Evolutionary conservation across 2,329 filamentous ascomycete genomes (phyloP), one percentile per base, ranked within the genome.

Genomic region (Colletotrichum simmondsii): DNA sequence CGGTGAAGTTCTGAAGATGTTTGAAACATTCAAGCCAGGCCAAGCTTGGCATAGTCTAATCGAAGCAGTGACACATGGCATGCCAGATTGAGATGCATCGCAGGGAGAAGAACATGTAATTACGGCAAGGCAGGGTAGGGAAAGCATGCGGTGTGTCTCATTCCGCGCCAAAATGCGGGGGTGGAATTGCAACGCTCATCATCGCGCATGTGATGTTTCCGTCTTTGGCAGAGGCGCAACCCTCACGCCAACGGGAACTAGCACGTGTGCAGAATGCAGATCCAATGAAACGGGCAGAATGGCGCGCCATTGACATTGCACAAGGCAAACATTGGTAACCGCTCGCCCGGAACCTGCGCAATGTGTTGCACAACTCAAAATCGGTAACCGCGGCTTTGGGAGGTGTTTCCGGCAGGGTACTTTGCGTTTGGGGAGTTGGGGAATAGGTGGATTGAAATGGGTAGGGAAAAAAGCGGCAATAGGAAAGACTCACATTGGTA

Each of bases 401-500:
- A 49, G 14, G 49, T 37, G 5, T 22, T 42, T 42, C 60, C n/a
- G 30, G 14, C n/a, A 42, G 8, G 32, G 16, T 24, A 54, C 26
- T 6, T 32, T 24, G 49, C 24, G 37, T 42, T 42, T 42, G 37
- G 22, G 12, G 22, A 26, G 24, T 16, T 4, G 14, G 35, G 35
- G 22, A 24, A 46, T n/a, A 28, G 11, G 26, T 12, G 37, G 22
- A n/a, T 14, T 7, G 32, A 12, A 12, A 11, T 11, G n/a, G 22
- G 22, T 19, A 59, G 8, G 32, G 22, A 1, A 19, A 16, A 32
- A 24, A 7, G 30, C 10, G 54, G 19, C n/a, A 16, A 22, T 11
- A n/a, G 19, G 16, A 32, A 14, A 30, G 26, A 49, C 68, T 81
- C 80, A 84, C 87, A 90, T 78, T 93, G 91, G 76, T 92, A 93